Evolutionary conservation across 371 early-diverging fungal genomes (phyloP).

Genomic region (Pancytospora epiphaga): DNA sequence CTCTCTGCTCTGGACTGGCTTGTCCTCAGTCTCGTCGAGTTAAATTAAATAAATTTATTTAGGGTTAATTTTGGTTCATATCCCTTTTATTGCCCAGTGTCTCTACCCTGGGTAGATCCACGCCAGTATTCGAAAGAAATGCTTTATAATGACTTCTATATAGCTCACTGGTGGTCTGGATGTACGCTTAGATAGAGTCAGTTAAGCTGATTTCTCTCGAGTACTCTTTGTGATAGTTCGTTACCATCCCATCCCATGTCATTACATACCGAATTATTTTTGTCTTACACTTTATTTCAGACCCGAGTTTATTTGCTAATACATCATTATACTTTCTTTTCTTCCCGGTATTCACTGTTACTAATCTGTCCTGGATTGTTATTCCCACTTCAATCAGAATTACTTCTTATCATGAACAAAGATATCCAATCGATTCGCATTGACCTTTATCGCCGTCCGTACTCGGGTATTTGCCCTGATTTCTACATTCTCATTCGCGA

Average conservation of each 20-base stretch:
- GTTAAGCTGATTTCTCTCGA: not conserved
- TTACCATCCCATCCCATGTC: constrained; percentile 35
- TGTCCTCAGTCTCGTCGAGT: too few relatives aligned
- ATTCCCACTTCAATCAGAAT: constrained; percentile 12
- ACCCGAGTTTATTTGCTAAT: constrained; percentile 16
- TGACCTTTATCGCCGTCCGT: not conserved
- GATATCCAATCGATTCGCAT: not conserved
- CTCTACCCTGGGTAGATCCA: too few relatives aligned
- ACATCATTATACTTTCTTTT: constrained; percentile 9
- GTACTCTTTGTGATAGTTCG: constrained; percentile 9
- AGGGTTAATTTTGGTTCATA: too few relatives aligned
- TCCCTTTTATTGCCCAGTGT: too few relatives aligned
- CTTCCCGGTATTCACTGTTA: constrained; percentile 9
- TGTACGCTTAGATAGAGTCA: not conserved
- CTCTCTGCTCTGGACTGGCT: too few relatives aligned
- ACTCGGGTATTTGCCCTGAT: not conserved
- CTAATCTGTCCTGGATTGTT: constrained; percentile 10
- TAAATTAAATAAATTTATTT: too few relatives aligned
- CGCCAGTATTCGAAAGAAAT: too few relatives aligned
- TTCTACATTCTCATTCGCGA: not conserved
- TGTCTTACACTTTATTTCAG: constrained; percentile 8
- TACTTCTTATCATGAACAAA: constrained; percentile 3
- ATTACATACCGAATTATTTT: constrained; percentile 24
- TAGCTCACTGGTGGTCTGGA: too few relatives aligned
- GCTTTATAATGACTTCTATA: too few relatives aligned